Evolutionary conservation across 495 filamentous ascomycete species (phyloP).

Genomic region (Mycothermus thermophilus): DNA sequence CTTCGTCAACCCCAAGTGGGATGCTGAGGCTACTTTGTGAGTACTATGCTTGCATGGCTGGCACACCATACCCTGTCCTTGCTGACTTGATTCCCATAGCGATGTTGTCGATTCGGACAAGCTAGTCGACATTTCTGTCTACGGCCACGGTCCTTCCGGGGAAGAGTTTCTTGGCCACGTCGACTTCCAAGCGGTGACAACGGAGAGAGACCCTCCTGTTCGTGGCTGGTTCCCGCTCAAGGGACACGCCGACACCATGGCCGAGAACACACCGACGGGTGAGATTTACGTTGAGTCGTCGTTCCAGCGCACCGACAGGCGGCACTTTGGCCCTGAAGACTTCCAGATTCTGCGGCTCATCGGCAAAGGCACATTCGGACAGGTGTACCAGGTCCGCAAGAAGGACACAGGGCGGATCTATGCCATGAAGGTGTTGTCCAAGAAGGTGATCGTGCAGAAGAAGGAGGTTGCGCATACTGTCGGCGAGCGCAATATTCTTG

Average conservation of each 20-base stretch:
- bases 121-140: conserved; percentile 85
- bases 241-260: conserved; percentile 40
- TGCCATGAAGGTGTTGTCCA: conserved; percentile 97
- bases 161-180: conserved; percentile 91
- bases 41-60: conserved; percentile 11
- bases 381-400: conserved; percentile 98
- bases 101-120: conserved; percentile 90
- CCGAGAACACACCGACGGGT: conserved; percentile 55
- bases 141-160: conserved; percentile 62
- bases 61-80: not conserved
- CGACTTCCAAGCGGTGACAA: conserved; percentile 52
- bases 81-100: conserved; percentile 42
- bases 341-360: conserved; percentile 94
- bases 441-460: conserved; percentile 99
- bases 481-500: conserved; percentile 91
- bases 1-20: conserved; percentile 85
- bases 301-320: conserved; percentile 83
- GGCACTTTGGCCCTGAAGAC: conserved; percentile 90
- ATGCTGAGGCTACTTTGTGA: conserved; percentile 90
- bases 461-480: conserved; percentile 97
- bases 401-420: conserved; percentile 93
- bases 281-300: conserved; percentile 77
- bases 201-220: conserved; percentile 51
- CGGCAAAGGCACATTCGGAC: conserved; percentile 97
- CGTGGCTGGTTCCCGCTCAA: conserved; percentile 80